Evolutionary conservation across 257 asterid genomes (phyloP).

Genomic region (Sherardia arvensis): DNA sequence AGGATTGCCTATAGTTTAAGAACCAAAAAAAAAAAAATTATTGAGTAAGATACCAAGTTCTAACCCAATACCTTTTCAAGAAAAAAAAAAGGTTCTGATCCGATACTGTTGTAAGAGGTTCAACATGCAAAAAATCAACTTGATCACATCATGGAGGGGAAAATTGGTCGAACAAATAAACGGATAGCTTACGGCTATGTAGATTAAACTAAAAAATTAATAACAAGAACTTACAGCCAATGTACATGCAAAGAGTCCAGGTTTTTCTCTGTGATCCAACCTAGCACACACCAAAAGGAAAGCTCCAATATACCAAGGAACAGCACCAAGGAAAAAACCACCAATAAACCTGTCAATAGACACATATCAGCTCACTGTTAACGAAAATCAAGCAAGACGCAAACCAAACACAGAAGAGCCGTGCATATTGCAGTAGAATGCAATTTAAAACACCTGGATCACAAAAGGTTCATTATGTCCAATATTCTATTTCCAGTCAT

Average conservation of each 20-base stretch:
- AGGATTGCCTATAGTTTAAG: slow-evolving; percentile 47
- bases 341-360: slow-evolving; percentile 48
- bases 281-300: slow-evolving; percentile 64
- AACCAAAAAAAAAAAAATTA: not conserved
- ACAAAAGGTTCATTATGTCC: not conserved
- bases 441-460: not conserved
- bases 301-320: slow-evolving; percentile 94
- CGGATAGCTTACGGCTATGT: slow-evolving; percentile 68
- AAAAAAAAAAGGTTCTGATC: no score
- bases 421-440: not conserved
- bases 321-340: slow-evolving; percentile 74
- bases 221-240: slow-evolving; percentile 91
- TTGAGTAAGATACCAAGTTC: not conserved
- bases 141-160: not conserved
- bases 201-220: no score
- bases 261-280: slow-evolving; percentile 81
- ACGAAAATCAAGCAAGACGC: not conserved
- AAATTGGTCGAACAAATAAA: not conserved
- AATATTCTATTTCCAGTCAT: not conserved
- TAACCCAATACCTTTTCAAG: no score
- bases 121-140: not conserved
- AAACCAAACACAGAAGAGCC: not conserved
- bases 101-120: no score
- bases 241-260: slow-evolving; percentile 81
- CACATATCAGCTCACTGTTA: slow-evolving; percentile 6